Evolutionary conservation across 768 basidiomycete genomes (phyloP), one percentile per base, ranked within the genome.

Genomic region (Auriscalpium orientale): DNA sequence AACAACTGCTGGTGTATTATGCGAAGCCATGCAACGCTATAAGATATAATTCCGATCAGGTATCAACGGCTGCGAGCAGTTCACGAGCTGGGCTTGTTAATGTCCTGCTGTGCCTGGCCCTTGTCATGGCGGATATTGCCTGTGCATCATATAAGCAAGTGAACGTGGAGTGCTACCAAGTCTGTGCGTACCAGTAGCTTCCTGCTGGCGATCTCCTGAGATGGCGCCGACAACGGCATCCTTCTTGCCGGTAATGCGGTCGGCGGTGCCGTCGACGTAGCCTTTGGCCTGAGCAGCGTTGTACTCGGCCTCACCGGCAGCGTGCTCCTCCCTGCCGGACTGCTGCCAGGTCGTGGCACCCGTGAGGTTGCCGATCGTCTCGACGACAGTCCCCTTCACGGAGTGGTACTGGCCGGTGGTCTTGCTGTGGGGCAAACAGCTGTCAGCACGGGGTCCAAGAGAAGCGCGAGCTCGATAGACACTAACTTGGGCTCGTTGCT

Each of bases 51-150:
- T 28, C 2, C 5, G n/a, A 2, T 28, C 28, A 4, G 28, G 28
- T 28, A 28, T 28, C 4, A 28, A 28, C 22, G 28, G 28, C 28
- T 7, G 28, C 28, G 15, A 43, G 4, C 40, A 45, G 38, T 11
- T 48, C 18, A 61, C 11, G 48, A 48, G 36, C 35, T 36, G 16
- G 57, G 49, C 11, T 46, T 28, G 65, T 85, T 85, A 34, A 76
- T 16, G 4, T 80, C 71, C 65, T 84, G 81, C 60, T 84, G 76
- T 1, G 72, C 64, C 49, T 75, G 61, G 0, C 85, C 83, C 58
- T 84, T 83, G 48, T 84, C 79, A 0, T 80, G 74, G 50, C 68
- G 72, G 16, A 69, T 53, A 54, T 84, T 83, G 1, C 84, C 83
- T 83, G 37, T 18, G 11, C 21, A 0, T 28, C 28, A 7, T 1